Percentiles rank a stretch among this genome's conserved stretches.
phyloP scores from a whole-genome alignment of 2,329 filamentous ascomycete species.

The Aureobasidium melanogenum region DNA sequence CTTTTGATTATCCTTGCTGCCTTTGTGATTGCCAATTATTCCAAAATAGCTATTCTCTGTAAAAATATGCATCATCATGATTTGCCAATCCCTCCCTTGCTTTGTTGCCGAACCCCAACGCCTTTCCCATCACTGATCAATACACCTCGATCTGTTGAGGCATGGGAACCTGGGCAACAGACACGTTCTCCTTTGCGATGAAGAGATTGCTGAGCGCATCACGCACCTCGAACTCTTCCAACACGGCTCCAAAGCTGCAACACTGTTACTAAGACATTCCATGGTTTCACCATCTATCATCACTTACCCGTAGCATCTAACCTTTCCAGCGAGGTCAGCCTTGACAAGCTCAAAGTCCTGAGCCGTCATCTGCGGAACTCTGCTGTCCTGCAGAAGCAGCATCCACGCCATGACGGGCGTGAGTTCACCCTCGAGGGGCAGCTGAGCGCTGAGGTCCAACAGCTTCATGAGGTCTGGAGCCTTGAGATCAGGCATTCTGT shows the following conservation, averaged over 20 bases:
- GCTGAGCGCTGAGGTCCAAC: slow-evolving; percentile 70
- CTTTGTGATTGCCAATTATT: not conserved
- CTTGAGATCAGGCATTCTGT: slow-evolving; percentile 71
- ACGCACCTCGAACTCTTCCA: slow-evolving; percentile 64
- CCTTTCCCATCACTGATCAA: not conserved
- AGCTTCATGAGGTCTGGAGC: slow-evolving; percentile 71
- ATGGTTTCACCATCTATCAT: not conserved
- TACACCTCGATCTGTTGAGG: slow-evolving; percentile 13
- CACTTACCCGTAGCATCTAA: slow-evolving; percentile 84
- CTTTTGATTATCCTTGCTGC: not conserved
- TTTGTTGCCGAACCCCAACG: not conserved
- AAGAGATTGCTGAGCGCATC: slow-evolving; percentile 70
- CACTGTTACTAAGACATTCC: not conserved
- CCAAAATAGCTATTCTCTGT: not conserved
- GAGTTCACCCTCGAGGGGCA: slow-evolving; percentile 73
- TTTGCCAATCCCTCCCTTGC: not conserved
- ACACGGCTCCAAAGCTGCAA: slow-evolving; percentile 54
- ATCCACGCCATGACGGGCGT: slow-evolving; percentile 95
- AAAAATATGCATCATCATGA: not conserved
- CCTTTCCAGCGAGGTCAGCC: slow-evolving; percentile 66
- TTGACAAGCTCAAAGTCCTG: slow-evolving; percentile 65
- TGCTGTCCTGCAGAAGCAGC: slow-evolving; percentile 63
- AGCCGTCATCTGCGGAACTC: slow-evolving; percentile 55
- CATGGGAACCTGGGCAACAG: slow-evolving; percentile 5
- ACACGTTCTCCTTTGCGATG: slow-evolving; percentile 42